Evolutionary conservation across 495 filamentous ascomycete species (phyloP), one percentile per base, ranked within the genome.

Genomic region (Cetradonia linearis): DNA sequence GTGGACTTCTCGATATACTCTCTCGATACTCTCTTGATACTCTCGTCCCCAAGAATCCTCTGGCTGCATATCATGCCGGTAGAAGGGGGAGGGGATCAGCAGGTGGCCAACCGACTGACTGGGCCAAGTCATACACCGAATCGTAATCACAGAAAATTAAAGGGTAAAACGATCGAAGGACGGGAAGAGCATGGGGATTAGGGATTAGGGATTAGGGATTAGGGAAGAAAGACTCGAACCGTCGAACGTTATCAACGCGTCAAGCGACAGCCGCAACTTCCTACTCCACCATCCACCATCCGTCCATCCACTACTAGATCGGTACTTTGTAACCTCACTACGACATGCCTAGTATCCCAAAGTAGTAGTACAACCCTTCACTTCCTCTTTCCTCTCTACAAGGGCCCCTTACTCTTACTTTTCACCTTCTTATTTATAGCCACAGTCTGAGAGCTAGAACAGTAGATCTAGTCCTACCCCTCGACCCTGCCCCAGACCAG

Each of bases 201-300:
- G 9, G 23, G 23, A 46, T 46, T 46, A 46, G 33, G n/a, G 30
- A 53, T 53, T 33, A 34, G 49, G 31, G 18, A 30, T 20, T 3
- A 53, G 49, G 31, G n/a, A 53, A 2, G 7, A 23, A 54, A 34
- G 31, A 53, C 10, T 46, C 42, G 9, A 20, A 52, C 27, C 16
- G n/a, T 20, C 2, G 33, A 36, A 54, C 50, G 50, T 54, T 54
- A 54, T 54, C 50, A 54, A 36, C 50, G 50, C 50, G 50, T 54
- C 34, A 54, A 54, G 50, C 50, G 50, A 54, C 18, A 54, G 50
- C 50, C 50, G 50, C 50, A 54, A 54, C n/a, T n/a, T n/a, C n/a
- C n/a, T n/a, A n/a, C n/a, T n/a, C n/a, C n/a, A n/a, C n/a, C n/a
- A n/a, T n/a, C n/a, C n/a, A n/a, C n/a, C n/a, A n/a, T n/a, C n/a